Evolutionary conservation across 306 rosid species (phyloP), one percentile per base, ranked within the genome.

Genomic region (Calophaca sinica): DNA sequence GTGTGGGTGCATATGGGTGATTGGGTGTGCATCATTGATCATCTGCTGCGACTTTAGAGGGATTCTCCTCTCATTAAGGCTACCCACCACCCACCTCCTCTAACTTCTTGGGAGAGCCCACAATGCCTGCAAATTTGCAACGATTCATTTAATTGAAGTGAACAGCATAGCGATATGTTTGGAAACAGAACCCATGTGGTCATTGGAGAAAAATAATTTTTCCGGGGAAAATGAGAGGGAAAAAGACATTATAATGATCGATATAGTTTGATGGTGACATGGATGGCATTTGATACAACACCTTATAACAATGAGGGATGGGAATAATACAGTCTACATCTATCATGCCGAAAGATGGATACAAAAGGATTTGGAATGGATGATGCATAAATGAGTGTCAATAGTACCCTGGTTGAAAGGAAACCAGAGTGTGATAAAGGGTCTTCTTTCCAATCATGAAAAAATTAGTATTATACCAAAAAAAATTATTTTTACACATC

Each of bases 21-120:
- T n/a, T 54, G 58, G 32, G 36, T 42, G 64, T 46, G 28, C 35
- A 73, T 64, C 48, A 76, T 73, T n/a, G 4, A 66, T 77, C 28
- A 58, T 58, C 6, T 36, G n/a, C 14, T 61, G 26, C 14, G 70
- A 77, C 48, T 70, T 48, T 68, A 12, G 81, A 68, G 70, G 62
- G 70, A 66, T 76, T 54, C 15, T 35, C 6, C 6, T 53, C 35
- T 68, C 29, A 46, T 77, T 68, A 68, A 68, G 61, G 69, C 38
- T 39, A 77, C 76, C 70, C 46, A 68, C 75, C 81, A 78, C 68
- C 75, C 38, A 62, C 41, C 36, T 61, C 33, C 62, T 31, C 67
- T 31, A 2, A 45, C 66, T 29, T 68, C 48, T 62, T 50, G 48
- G 48, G 66, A 78, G 77, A 78, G 57, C 82, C 82, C 82, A 78